Base-by-base conservation (phyloP, 495 filamentous ascomycete species). In the Xylaria grammica region DNA sequence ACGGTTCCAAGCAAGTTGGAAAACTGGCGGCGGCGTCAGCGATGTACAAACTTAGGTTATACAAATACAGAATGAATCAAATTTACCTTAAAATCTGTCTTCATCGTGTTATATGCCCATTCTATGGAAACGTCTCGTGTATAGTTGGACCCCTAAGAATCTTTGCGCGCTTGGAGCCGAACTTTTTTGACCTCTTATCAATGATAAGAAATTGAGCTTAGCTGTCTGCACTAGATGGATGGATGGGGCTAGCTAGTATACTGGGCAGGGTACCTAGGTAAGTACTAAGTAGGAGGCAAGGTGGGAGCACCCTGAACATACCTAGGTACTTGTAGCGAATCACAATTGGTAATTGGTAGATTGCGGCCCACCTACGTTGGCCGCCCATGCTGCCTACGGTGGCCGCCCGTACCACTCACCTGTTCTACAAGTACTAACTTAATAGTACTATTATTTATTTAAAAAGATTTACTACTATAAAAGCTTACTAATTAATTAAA, bases 1-100 rank as follows among this genome's bases (percentile, higher is more conserved):
- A 99, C 95, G 68, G 94, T 99, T 65, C 95, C 96, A 69, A 99
- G 86, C 69, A 97, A 83, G 75, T 97, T 97, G 75, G 91, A 95
- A 80, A 97, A 97, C 91, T 96, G 45, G 3, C 26, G 38, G 24
- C 15, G 67, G 44, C 26, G 45, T 64, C 4, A 63, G 29, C 29
- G 29, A 38, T 40, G n/a, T 8, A 24, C 38, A 1, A 8, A 7
- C 1, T 15, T 11, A n/a, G 13, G 17, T 19, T 2, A 45, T 13
- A 15, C 30, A 15, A 11, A 36, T 1, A 48, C 20, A 24, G 29
- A 42, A 19, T 26, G 2, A 27, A 11, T 78, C 17, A 3, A 27
- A 11, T 78, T 26, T 68, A 94, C 92, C 85, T 92, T 93, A 72
- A 94, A 97, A 77, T 96, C 92, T 30, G 92, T 96, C 89, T 97